Evolutionary conservation across 208 protist genomes (phyloP), one percentile per base, ranked within the genome.

Genomic region (Leishmania lainsoni): DNA sequence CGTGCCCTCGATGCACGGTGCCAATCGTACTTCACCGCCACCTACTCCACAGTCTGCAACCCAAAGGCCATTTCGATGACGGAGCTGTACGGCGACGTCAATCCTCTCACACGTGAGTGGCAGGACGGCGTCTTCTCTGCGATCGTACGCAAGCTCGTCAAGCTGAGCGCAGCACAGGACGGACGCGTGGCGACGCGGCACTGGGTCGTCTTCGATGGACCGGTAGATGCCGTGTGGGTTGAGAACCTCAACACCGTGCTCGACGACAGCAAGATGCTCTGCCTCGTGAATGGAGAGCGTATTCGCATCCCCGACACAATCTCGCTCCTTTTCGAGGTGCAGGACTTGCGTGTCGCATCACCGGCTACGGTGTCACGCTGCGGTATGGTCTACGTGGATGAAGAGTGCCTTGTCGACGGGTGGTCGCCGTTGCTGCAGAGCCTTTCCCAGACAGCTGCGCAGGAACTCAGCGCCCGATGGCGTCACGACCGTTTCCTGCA

Each of bases 221-320:
- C 99, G 65, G 99, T 99, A 39, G 99, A 99, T 86, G 96, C 99
- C 17, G 82, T 99, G 35, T 99, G 99, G 99, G 99, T 99, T 91
- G 99, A 99, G 84, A 99, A 98, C 84, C 93, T 99, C 90, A 99
- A 99, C 91, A 99, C 98, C 16, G 98, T 99, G 12, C 92, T 99
- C 3, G 99, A 99, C 86, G 98, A 99, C 87, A 99, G 98, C 92
- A 99, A 99, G 87, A 98, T 99, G 91, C 94, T 99, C 22, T 99
- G 98, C 85, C 93, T 99, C 17, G 91, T 98, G 29, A 98, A 97
- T 85, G 96, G 98, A 32, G 98, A 99, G 87, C 95, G 98, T 73
- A 99, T 99, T 73, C 98, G 97, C 80, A 91, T 99, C 48, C 96
- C 91, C 22, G 85, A 91, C 61, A 95, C 91, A 26, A 94, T 98